Evolutionary conservation across 805 yeast genomes (phyloP).

Genomic region (Suhomyces sp.): DNA sequence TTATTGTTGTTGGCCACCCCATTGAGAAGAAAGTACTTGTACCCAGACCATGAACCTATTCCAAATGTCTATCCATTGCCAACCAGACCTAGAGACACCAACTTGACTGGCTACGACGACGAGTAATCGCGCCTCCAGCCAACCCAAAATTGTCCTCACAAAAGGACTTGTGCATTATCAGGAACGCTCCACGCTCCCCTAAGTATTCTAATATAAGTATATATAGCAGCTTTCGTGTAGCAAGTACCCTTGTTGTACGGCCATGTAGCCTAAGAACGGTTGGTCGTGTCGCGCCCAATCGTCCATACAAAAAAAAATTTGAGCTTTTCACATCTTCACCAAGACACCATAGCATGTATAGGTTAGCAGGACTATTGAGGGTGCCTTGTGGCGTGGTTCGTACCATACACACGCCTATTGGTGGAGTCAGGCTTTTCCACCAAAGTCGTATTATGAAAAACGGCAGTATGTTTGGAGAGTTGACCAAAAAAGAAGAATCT

Average conservation of each 20-base stretch:
- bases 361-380: conserved; percentile 1
- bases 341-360: conserved; percentile 1
- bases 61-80: conserved; percentile 63
- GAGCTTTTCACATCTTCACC: background rate
- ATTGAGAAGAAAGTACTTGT: conserved; percentile 64
- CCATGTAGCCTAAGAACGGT: background rate
- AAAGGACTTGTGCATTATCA: conserved; percentile 5
- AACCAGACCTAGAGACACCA: conserved; percentile 47
- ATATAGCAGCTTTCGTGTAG: background rate
- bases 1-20: conserved; percentile 61
- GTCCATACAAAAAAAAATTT: background rate
- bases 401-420: background rate
- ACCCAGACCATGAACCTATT: conserved; percentile 61
- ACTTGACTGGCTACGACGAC: conserved; percentile 57
- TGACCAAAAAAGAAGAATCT: conserved; percentile 20
- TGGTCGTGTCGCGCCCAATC: background rate
- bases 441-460: conserved; percentile 8
- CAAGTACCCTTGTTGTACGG: background rate
- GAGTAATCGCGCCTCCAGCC: conserved; percentile 10
- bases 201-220: background rate
- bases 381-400: conserved; percentile 1
- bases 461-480: conserved; percentile 30
- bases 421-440: conserved; percentile 9
- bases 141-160: background rate
- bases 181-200: background rate